Evolutionary conservation across 129 eudicot species (phyloP).

Genomic region (Gnaphalium uliginosum): DNA sequence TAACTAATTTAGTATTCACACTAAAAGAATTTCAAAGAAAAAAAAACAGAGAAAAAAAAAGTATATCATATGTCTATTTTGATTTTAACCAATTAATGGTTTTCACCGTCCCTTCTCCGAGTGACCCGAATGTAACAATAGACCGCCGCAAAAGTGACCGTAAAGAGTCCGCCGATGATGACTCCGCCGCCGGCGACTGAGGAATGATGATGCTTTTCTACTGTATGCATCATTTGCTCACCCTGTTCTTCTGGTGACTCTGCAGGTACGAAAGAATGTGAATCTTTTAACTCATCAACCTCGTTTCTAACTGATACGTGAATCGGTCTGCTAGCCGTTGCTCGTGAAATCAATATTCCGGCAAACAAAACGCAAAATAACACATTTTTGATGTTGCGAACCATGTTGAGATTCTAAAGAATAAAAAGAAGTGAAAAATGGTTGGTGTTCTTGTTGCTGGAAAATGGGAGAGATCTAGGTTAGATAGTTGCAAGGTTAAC

Average conservation of each 20-base stretch:
- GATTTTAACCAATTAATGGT: conserved; percentile 1
- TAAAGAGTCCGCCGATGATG: conserved; percentile 63
- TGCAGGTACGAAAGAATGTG: conserved; percentile 25
- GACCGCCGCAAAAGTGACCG: conserved; percentile 61
- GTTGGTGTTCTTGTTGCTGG: background rate
- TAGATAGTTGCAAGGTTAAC: background rate
- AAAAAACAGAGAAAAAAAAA: background rate
- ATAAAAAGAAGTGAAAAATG: no score
- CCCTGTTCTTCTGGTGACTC: conserved; percentile 29
- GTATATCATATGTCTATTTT: background rate
- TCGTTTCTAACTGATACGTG: conserved; percentile 9
- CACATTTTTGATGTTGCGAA: conserved; percentile 14
- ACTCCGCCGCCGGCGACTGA: conserved; percentile 69
- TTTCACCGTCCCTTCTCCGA: conserved; percentile 36
- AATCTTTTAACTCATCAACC: background rate
- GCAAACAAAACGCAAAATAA: conserved; percentile 12
- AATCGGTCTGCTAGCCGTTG: conserved; percentile 25
- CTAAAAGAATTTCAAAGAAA: background rate
- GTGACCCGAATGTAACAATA: conserved; percentile 72
- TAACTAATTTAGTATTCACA: conserved; percentile 20
- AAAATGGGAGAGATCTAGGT: background rate
- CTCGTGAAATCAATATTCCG: conserved; percentile 26
- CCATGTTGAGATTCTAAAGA: conserved; percentile 17
- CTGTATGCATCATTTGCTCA: conserved; percentile 10
- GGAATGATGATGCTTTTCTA: conserved; percentile 41